A percentile compares a stretch with the other conserved stretches of the same genome.
These are phyloP conservation scores for Fusarium sp. DNA, from an alignment of 2,329 filamentous ascomycete genomes.

Conservation along the genomic window DNA sequence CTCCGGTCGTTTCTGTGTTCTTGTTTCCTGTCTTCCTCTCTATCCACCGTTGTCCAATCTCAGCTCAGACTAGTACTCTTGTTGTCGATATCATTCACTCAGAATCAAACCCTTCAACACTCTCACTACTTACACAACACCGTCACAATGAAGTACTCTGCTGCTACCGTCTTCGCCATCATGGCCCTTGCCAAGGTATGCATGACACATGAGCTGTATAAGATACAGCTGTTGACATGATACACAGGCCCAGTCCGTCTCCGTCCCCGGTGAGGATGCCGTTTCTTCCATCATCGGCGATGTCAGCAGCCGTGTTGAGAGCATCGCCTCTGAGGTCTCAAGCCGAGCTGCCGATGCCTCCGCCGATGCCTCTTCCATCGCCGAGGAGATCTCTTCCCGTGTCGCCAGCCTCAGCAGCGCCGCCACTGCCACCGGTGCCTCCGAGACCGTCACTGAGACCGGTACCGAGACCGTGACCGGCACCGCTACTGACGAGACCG, in stretches of 20 bases:
- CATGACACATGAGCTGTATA: background rate
- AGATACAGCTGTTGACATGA: slow-evolving; percentile 2
- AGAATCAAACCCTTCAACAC: slow-evolving; percentile 8
- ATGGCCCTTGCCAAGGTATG: slow-evolving; percentile 43
- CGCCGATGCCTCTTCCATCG: slow-evolving; percentile 26
- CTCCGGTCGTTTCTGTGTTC: slow-evolving; percentile 8
- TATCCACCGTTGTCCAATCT: slow-evolving; percentile 20
- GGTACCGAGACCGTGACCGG: slow-evolving; percentile 9
- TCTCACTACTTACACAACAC: slow-evolving; percentile 13
- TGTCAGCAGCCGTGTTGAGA: slow-evolving; percentile 2
- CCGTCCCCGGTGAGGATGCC: slow-evolving; percentile 16
- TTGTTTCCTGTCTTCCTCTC: background rate
- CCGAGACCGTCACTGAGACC: slow-evolving; percentile 13
- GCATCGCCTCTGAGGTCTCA: slow-evolving; percentile 13
- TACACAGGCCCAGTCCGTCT: slow-evolving; percentile 26
- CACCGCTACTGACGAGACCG: slow-evolving; percentile 23
- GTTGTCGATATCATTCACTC: slow-evolving; percentile 11
- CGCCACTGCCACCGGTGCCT: slow-evolving; percentile 5
- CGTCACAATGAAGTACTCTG: slow-evolving; percentile 54
- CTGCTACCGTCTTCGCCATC: slow-evolving; percentile 46
- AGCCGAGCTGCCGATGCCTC: slow-evolving; percentile 18
- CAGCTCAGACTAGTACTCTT: slow-evolving; percentile 7
- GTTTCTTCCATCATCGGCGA: slow-evolving; percentile 30
- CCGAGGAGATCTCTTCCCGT: background rate
- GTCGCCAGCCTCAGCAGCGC: slow-evolving; percentile 1